Percentiles rank a stretch among this genome's conserved stretches.
phyloP scores from a whole-genome alignment of 2,329 filamentous ascomycete genomes.

The Aspergillus pseudonomiae region DNA sequence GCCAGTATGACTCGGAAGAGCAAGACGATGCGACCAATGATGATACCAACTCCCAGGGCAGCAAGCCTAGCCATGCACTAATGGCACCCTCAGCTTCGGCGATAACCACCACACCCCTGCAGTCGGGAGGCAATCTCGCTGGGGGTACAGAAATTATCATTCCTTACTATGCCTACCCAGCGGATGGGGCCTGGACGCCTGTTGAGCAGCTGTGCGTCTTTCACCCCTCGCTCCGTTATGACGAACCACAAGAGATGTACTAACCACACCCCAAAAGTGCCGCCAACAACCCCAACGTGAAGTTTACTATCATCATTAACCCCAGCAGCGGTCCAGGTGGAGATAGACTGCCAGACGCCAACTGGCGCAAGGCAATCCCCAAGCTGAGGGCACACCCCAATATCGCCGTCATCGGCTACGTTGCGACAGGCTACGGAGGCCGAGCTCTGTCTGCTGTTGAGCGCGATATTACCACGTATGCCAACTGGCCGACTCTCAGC shows the following conservation, averaged over 20 bases:
- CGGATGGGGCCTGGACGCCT: constrained; percentile 18
- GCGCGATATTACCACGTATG: constrained; percentile 15
- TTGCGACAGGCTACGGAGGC: constrained; percentile 8
- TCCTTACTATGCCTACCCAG: constrained; percentile 26
- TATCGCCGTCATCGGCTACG: constrained; percentile 15
- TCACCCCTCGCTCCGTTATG: neutral
- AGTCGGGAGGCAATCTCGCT: too few relatives aligned
- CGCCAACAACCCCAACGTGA: constrained; percentile 17
- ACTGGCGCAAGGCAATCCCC: constrained; percentile 11
- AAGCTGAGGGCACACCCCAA: constrained; percentile 9
- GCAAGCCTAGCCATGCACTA: neutral
- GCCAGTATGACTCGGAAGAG: neutral
- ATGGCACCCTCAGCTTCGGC: neutral
- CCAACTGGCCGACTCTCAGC: constrained; percentile 11
- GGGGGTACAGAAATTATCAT: constrained; percentile 10
- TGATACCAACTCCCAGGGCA: neutral
- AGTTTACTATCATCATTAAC: constrained; percentile 28
- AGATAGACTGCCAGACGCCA: constrained; percentile 11
- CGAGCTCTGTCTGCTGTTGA: constrained; percentile 7
- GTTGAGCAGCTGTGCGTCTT: constrained; percentile 17
- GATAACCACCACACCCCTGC: neutral
- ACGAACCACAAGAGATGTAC: too few relatives aligned
- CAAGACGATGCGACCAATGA: too few relatives aligned
- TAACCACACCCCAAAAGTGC: constrained; percentile 5
- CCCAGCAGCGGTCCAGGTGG: constrained; percentile 21